Evolutionary conservation across 495 filamentous ascomycete species (phyloP).

Genomic region (Bacidia gigantensis): DNA sequence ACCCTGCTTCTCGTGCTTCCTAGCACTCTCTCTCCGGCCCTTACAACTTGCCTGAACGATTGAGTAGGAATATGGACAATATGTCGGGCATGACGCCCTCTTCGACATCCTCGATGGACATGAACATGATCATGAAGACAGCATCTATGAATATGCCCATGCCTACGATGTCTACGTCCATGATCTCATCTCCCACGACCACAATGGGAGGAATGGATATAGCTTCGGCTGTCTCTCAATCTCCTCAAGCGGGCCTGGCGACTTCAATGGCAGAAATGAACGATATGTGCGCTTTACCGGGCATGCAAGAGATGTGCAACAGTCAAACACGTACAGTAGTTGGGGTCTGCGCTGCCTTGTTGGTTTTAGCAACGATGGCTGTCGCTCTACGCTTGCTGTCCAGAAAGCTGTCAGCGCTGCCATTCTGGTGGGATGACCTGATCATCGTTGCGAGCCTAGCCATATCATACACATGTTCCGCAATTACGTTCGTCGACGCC

Average conservation of each 20-base stretch:
- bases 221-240: not conserved
- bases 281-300: not conserved
- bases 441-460: not conserved
- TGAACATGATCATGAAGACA: not conserved
- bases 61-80: constrained; percentile 3
- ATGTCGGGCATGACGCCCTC: not conserved
- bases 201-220: not conserved
- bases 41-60: no score
- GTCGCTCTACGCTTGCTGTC: not conserved
- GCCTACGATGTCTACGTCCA: not conserved
- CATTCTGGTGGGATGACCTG: constrained; percentile 5
- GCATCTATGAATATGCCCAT: no score
- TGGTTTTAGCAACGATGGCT: not conserved
- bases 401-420: not conserved
- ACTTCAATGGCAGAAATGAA: constrained; percentile 2
- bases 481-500: not conserved
- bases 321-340: not conserved
- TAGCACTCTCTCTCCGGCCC: no score
- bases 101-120: not conserved
- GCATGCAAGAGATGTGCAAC: constrained; percentile 5
- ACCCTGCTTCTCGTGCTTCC: no score
- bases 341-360: not conserved
- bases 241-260: constrained; percentile 5
- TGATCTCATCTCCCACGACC: not conserved
- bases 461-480: not conserved